Evolutionary conservation across 306 rosid genomes (phyloP), one percentile per base, ranked within the genome.

Genomic region (Ziziphus jujuba): DNA sequence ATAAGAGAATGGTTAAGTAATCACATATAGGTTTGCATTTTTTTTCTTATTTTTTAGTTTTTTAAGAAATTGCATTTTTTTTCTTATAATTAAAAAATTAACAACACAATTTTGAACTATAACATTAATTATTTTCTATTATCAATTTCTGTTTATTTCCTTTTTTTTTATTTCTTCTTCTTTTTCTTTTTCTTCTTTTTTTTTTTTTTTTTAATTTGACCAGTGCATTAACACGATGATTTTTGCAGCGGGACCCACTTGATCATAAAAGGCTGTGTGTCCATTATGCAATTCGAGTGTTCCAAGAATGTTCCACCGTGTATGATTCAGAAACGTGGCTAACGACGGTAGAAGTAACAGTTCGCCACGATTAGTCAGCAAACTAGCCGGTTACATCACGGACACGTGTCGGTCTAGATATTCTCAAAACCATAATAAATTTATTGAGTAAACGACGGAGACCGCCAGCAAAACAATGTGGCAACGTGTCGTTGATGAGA

Each of bases 341-440:
- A 9, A 11, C 40, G 34, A 44, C 74, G 25, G 21, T 31, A 5
- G 44, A 56, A 19, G 74, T 11, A 44, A n/a, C n/a, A n/a, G n/a
- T 61, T 66, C 62, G 68, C 69, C 58, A 23, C n/a, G 65, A 58
- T 69, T 57, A 58, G 48, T 47, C 34, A 31, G 34, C 35, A 5
- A 23, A 65, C 36, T 28, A 28, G 60, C 56, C 53, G 73, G 72
- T 61, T 72, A 53, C 63, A 48, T 63, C 48, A 21, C 20, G 7
- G 80, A 69, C 84, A 69, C 77, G 84, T 84, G 87, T 73, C 61
- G 2, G 20, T 20, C 14, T 21, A 21, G 13, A n/a, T 31, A 40
- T 61, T 58, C 25, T 38, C 57, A 50, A 7, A 62, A 28, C 33
- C 33, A 34, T n/a, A n/a, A n/a, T n/a, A n/a, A 65, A 65, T 1